Conservation (phyloP, 2,329 filamentous ascomycete species). For the Magnaporthales sp. region DNA sequence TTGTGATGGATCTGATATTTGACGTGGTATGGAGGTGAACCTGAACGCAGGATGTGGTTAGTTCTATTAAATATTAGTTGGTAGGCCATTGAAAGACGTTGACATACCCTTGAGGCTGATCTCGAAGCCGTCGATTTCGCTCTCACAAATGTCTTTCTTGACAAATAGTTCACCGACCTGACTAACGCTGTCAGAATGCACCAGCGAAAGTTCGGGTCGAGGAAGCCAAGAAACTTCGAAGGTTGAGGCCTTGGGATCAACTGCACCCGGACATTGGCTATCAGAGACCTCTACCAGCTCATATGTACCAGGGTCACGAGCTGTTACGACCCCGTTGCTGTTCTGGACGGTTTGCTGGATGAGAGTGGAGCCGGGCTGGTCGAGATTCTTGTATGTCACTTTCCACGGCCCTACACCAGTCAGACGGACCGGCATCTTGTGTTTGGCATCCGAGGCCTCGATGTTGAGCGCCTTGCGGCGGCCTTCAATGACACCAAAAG, state of each 20-base stretch:
- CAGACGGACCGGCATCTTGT: slow-evolving; percentile 73
- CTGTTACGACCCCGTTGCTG: slow-evolving; percentile 60
- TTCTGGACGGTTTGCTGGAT: slow-evolving; percentile 35
- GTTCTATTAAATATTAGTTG: slow-evolving; percentile 6
- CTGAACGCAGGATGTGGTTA: slow-evolving; percentile 26
- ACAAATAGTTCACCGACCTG: slow-evolving; percentile 47
- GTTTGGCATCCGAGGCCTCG: slow-evolving; percentile 53
- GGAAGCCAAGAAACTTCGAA: slow-evolving; percentile 84
- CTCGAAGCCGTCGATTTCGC: slow-evolving; percentile 84
- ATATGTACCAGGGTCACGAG: slow-evolving; percentile 64
- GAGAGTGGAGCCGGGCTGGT: slow-evolving; percentile 18
- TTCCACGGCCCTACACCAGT: slow-evolving; percentile 82
- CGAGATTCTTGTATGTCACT: slow-evolving; percentile 63
- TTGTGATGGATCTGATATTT: slow-evolving; percentile 74
- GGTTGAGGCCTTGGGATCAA: slow-evolving; percentile 62
- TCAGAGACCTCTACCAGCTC: slow-evolving; percentile 73
- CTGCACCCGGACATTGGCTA: slow-evolving; percentile 68
- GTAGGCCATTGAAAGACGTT: not conserved
- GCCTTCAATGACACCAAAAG: slow-evolving; percentile 79
- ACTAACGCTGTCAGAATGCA: slow-evolving; percentile 54
- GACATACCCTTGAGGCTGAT: slow-evolving; percentile 64
- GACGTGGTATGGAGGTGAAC: slow-evolving; percentile 71
- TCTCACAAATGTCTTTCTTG: slow-evolving; percentile 85
- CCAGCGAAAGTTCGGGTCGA: slow-evolving; percentile 62
- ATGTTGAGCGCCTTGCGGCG: slow-evolving; percentile 67